Evolutionary conservation across 495 filamentous ascomycete species (phyloP).

Genomic region (Penicillium subrubescens): DNA sequence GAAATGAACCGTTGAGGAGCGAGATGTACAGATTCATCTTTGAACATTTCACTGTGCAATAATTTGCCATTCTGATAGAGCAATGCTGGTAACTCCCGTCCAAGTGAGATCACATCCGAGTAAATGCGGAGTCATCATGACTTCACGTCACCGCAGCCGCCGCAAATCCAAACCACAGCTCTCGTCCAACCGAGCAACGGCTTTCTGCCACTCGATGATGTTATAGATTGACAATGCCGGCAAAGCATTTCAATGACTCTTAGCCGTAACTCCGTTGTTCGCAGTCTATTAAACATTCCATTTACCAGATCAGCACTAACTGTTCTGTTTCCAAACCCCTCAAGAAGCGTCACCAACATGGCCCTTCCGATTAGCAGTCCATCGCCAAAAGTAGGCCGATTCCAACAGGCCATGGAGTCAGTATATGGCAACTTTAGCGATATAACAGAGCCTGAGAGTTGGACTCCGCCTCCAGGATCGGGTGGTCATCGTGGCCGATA

Average conservation of each 20-base stretch:
- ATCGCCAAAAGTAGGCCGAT: slow-evolving; percentile 37
- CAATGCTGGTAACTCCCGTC: slow-evolving; percentile 5
- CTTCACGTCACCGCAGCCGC: slow-evolving; percentile 28
- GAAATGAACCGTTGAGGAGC: not conserved
- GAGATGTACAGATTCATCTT: not conserved
- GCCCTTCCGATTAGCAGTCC: slow-evolving; percentile 25
- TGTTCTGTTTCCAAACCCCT: not conserved
- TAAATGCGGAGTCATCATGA: slow-evolving; percentile 36
- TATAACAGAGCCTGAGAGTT: slow-evolving; percentile 33
- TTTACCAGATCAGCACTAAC: not conserved
- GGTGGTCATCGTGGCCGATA: slow-evolving; percentile 69
- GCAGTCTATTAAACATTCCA: not conserved
- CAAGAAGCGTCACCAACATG: slow-evolving; percentile 21
- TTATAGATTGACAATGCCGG: not conserved
- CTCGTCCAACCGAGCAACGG: not conserved
- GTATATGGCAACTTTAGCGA: slow-evolving; percentile 41
- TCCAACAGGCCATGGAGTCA: slow-evolving; percentile 43
- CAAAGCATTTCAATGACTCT: not conserved
- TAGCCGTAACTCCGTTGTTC: not conserved
- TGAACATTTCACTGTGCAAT: not conserved
- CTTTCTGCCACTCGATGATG: not conserved
- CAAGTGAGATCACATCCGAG: slow-evolving; percentile 31
- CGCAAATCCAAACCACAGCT: slow-evolving; percentile 9
- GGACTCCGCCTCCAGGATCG: slow-evolving; percentile 51
- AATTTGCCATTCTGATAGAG: not conserved